A percentile compares a stretch with the other conserved stretches of the same genome.
Conservation (phyloP, 345 rosid genomes). For the Heritiera littoralis region DNA sequence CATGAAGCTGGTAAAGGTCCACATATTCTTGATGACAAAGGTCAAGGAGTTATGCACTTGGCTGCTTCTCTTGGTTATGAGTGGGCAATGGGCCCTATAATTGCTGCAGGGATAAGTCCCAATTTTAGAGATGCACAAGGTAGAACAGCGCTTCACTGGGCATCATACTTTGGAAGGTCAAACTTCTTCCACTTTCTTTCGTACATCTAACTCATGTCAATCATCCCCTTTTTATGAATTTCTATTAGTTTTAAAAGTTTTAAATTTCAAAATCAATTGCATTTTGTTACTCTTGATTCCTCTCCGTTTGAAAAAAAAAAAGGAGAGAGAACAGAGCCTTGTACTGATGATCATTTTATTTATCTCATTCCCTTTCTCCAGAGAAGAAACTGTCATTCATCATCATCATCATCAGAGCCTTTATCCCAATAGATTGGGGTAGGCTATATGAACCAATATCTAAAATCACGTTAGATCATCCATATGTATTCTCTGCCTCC, state of each 20-base stretch:
- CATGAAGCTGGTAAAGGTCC: constrained; percentile 59
- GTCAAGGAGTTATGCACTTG: constrained; percentile 66
- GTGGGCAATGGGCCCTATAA: constrained; percentile 55
- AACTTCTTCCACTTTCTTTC: background rate
- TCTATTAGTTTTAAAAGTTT: background rate
- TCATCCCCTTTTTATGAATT: background rate
- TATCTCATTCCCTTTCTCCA: constrained; percentile 24
- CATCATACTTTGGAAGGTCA: constrained; percentile 68
- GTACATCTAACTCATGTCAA: constrained; percentile 8
- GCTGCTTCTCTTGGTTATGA: constrained; percentile 66
- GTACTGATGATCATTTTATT: background rate
- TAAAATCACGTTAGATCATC: no score
- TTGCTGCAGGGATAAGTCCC: constrained; percentile 52
- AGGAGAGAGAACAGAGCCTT: background rate
- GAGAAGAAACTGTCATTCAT: constrained; percentile 64
- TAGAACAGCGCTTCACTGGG: constrained; percentile 71
- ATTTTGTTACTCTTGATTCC: background rate
- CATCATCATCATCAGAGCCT: no score
- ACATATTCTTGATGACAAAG: constrained; percentile 46
- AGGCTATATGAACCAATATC: no score
- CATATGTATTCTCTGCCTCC: no score
- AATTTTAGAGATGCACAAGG: constrained; percentile 64
- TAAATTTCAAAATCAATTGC: background rate
- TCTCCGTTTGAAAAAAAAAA: no score
- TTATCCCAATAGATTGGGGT: no score